phyloP scores from a whole-genome alignment of 176 grass and related monocot genomes.

The Zoysia pacifica region DNA sequence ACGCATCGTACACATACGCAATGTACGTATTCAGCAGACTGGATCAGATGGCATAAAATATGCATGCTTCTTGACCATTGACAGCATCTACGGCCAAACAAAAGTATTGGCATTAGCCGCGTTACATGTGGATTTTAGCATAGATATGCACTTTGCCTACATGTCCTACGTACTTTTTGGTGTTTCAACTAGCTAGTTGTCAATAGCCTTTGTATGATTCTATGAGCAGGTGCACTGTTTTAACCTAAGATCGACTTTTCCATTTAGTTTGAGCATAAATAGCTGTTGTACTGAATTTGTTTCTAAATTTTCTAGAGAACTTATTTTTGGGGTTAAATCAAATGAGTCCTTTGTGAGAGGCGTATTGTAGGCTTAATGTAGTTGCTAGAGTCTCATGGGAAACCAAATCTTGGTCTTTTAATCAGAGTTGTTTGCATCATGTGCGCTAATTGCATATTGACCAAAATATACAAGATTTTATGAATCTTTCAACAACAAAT shows the following conservation, averaged over 20 bases:
- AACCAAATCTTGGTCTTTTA: background rate
- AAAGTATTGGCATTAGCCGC: background rate
- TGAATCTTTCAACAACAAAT: slow-evolving; percentile 42
- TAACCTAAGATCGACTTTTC: background rate
- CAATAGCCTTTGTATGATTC: background rate
- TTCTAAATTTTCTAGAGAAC: background rate
- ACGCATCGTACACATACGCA: background rate
- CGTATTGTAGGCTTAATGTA: background rate
- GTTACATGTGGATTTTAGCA: background rate
- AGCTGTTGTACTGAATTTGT: background rate
- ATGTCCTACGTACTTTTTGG: background rate
- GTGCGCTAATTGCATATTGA: slow-evolving; percentile 13
- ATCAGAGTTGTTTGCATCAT: slow-evolving; percentile 2
- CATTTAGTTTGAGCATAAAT: background rate
- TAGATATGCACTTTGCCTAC: background rate
- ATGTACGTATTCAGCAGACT: background rate
- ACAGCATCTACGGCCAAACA: background rate
- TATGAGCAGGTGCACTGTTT: background rate
- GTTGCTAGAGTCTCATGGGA: background rate
- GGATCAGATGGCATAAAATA: slow-evolving; percentile 9
- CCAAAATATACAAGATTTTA: slow-evolving; percentile 38
- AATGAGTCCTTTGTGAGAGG: background rate
- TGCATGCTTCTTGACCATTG: background rate
- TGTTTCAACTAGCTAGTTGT: background rate
- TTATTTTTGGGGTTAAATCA: background rate